Conservation (phyloP, 805 yeast genomes). For the Candida rishiriensis region DNA sequence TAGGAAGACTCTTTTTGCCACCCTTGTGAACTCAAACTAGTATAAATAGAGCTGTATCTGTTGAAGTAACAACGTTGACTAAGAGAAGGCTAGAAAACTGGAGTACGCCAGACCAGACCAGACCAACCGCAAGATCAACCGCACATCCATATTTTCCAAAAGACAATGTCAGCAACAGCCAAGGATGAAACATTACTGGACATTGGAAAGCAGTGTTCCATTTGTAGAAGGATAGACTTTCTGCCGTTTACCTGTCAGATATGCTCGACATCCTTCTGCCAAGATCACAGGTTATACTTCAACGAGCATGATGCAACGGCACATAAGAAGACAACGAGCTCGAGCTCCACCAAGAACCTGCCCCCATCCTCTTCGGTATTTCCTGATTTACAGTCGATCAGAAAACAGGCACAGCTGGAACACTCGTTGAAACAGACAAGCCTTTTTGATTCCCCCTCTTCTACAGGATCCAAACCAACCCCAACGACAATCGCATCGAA, state of each 20-base stretch:
- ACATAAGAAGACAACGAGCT: constrained; percentile 1
- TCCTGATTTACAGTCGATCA: constrained; percentile 40
- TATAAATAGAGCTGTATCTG: too few species aligned
- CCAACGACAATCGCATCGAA: constrained; percentile 10
- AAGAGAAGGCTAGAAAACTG: too few species aligned
- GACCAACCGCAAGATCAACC: too few species aligned
- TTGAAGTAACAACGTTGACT: too few species aligned
- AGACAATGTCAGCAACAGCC: constrained; percentile 10
- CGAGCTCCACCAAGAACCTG: constrained; percentile 14
- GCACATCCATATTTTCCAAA: neutral
- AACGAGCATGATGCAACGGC: constrained; percentile 30
- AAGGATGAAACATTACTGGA: constrained; percentile 40
- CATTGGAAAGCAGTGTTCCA: constrained; percentile 53
- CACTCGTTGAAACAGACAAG: constrained; percentile 3
- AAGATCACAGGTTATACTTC: constrained; percentile 40
- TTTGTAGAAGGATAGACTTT: constrained; percentile 52
- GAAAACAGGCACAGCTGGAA: neutral
- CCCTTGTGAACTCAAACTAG: too few species aligned
- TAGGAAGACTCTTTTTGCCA: too few species aligned
- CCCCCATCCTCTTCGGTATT: constrained; percentile 45
- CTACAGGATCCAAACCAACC: constrained; percentile 21
- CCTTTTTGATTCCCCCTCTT: constrained; percentile 8
- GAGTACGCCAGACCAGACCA: too few species aligned
- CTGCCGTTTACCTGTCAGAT: constrained; percentile 51
- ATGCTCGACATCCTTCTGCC: constrained; percentile 40